Base-by-base conservation (phyloP, 2,329 filamentous ascomycete species). In the Sporothrix luriei region DNA sequence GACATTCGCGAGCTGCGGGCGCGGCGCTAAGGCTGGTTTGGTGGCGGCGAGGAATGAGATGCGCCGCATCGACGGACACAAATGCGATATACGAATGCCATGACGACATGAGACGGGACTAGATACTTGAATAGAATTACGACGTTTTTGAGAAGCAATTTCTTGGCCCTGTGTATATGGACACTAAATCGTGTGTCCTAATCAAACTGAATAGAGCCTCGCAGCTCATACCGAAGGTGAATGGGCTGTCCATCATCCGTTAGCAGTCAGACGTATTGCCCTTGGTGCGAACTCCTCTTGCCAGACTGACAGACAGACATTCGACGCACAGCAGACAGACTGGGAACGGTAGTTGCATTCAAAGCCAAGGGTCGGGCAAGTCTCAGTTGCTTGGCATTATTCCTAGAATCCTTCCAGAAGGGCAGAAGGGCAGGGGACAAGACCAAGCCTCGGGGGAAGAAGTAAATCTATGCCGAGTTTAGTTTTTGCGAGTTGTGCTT, bases 1-100 rank as follows among this genome's bases (percentile, higher is more conserved):
- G 76, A 78, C 64, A 74, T 77, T 5, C 70, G 68, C 11, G 74
- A 75, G 62, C 64, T 75, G 19, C 66, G 66, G 14, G 11, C 66
- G 57, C 19, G 57, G 13, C 38, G 38, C 9, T 62, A 62, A 38
- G 57, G 9, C 10, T 19, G 19, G 46, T 26, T 3, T 26, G 2
- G 21, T 2, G 38, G 57, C 2, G 6, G 2, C 4, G 19, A 59
- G 21, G 4, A n/a, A 62, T 43, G 14, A 43, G 40, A 43, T 14
- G 2, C 40, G 7, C 40, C 9, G 33, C 6, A 33, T 7, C 5
- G 33, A 1, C 33, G 33, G 33, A 33, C 4, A 33, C 33, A 33
- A 33, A 33, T 33, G 6, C 7, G 33, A 43, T 61, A 16, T 13
- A 61, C 33, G 55, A 61, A 14, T 40, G 24, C 9, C 21, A 61